Evolutionary conservation across 805 yeast species (phyloP), one percentile per base, ranked within the genome.

Genomic region (Wickerhamiella occidentalis): DNA sequence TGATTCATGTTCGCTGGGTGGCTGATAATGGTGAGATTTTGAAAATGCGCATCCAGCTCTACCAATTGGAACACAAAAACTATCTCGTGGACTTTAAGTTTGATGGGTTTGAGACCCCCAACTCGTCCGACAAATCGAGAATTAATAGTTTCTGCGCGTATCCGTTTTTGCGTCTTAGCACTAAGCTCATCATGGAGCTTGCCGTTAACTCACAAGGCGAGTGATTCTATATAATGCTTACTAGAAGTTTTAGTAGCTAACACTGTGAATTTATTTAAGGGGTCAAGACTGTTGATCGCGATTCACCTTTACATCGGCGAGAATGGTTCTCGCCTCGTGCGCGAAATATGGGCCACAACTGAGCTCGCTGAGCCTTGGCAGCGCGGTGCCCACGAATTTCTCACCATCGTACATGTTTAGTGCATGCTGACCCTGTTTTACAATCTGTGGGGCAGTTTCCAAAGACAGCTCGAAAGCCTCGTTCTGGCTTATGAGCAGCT

Each of bases 31-130:
- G 48, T 45, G 94, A 86, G 63, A 69, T 82, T 69, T 84, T 90
- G 90, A 90, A 84, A 68, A 90, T 92, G 96, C 92, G 88, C 59
- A 92, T 92, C 52, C 98, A 92, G 64, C 73, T 92, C 51, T 92
- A 90, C 67, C 96, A 90, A 64, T 72, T 92, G 54, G 98, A 92
- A 63, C 95, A 95, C 41, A 90, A 92, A 65, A 90, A 90, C 63
- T 92, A 92, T 61, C 71, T 92, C 47, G 97, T 92, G 8, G 98
- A 92, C 65, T 92, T 92, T 72, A 92, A 92, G 66, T 92, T 90
- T 63, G 97, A 90, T 64, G 97, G 97, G 1, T 90, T 96, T 95
- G 96, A 88, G 61, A 72, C 54, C 40, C 21, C 37, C 3, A 21
- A 29, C 46, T 19, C 37, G n/a, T 54, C 51, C 28, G 57, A 40